A percentile compares a stretch with the other conserved stretches of the same genome.
Evolutionary conservation across 2,329 filamentous ascomycete species (phyloP).

Genomic region (Incumbomyces lentus): DNA sequence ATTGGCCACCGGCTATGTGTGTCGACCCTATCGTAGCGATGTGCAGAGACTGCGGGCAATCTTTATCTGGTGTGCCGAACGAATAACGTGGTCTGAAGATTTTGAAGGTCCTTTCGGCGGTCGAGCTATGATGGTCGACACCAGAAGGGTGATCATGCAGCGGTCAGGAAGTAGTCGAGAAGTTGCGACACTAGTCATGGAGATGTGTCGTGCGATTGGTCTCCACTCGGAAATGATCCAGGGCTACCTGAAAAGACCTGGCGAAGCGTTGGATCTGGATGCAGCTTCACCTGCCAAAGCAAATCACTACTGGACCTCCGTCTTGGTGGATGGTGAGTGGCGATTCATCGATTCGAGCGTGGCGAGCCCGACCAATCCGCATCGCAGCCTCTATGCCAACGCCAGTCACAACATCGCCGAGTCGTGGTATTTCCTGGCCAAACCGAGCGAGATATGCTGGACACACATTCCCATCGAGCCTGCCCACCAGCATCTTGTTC

Average conservation of each 20-base stretch:
- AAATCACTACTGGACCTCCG: constrained; percentile 97
- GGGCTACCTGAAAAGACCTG: constrained; percentile 83
- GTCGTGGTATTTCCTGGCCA: constrained; percentile 84
- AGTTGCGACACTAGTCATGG: constrained; percentile 73
- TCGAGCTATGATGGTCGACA: constrained; percentile 48
- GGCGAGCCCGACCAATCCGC: constrained; percentile 81
- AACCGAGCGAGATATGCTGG: constrained; percentile 84
- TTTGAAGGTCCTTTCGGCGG: constrained; percentile 51
- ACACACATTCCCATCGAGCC: constrained; percentile 86
- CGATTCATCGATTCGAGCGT: constrained; percentile 90
- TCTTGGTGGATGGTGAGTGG: constrained; percentile 90
- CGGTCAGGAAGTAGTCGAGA: constrained; percentile 81
- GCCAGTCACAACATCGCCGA: constrained; percentile 62
- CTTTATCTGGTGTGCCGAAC: constrained; percentile 95
- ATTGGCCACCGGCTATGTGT: constrained; percentile 83
- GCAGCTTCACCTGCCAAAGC: constrained; percentile 60
- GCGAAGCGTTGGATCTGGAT: constrained; percentile 69
- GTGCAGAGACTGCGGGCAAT: constrained; percentile 88
- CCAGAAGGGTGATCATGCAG: constrained; percentile 69
- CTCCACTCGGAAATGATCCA: constrained; percentile 77
- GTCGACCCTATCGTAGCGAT: constrained; percentile 85
- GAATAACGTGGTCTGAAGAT: constrained; percentile 89
- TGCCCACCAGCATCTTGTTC: constrained; percentile 85
- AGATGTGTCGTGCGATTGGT: constrained; percentile 88
- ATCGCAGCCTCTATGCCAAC: constrained; percentile 65